Evolutionary conservation across 495 filamentous ascomycete species (phyloP).

Genomic region (Cercophora sp.): DNA sequence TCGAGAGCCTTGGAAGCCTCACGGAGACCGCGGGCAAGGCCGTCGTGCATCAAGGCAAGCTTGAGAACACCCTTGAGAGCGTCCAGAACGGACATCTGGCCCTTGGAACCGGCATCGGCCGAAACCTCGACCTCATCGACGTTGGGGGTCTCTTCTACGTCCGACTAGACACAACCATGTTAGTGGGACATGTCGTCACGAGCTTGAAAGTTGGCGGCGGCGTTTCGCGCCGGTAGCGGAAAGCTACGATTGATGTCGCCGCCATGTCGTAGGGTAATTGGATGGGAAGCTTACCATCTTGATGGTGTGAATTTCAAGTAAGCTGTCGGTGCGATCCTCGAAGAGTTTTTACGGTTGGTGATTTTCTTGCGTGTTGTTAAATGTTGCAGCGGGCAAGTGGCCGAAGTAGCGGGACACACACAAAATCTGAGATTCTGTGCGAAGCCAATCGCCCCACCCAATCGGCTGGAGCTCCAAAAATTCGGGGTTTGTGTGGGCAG

Average conservation of each 20-base stretch:
- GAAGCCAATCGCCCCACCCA: slow-evolving; percentile 20
- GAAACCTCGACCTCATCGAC: slow-evolving; percentile 89
- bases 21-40: slow-evolving; percentile 94
- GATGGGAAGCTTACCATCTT: slow-evolving; percentile 49
- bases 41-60: slow-evolving; percentile 98
- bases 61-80: slow-evolving; percentile 97
- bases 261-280: not conserved
- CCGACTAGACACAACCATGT: slow-evolving; percentile 42
- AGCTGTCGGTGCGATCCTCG: slow-evolving; percentile 52
- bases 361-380: slow-evolving; percentile 1
- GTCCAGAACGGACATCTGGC: slow-evolving; percentile 96
- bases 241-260: not conserved
- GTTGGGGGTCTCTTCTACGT: slow-evolving; percentile 74
- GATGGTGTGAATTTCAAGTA: slow-evolving; percentile 34
- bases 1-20: slow-evolving; percentile 98
- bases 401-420: not conserved
- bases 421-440: slow-evolving; percentile 25
- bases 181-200: not conserved
- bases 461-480: slow-evolving; percentile 11
- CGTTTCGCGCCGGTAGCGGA: not conserved
- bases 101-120: slow-evolving; percentile 73
- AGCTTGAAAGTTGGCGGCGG: too few species aligned
- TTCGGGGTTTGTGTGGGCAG: too few species aligned
- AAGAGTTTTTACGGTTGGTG: slow-evolving; percentile 36
- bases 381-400: slow-evolving; percentile 5